Base-by-base conservation (phyloP, 768 basidiomycete species). In the Suillus subluteus region DNA sequence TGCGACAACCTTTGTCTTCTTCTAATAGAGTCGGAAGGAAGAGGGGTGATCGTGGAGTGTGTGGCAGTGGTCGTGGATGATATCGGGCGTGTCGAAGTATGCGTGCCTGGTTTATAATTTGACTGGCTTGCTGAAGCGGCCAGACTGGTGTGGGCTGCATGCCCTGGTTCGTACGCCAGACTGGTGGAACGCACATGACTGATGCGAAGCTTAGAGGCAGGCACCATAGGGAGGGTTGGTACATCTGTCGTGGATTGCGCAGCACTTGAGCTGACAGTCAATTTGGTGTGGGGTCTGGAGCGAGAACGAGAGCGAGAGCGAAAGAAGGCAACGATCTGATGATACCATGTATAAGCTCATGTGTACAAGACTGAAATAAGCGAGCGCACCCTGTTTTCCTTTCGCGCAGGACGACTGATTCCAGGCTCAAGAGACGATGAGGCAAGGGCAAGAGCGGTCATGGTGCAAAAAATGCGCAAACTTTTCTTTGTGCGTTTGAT, bases 1-100 rank as follows among this genome's bases (percentile, higher is more conserved):
- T 72, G 73, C 13, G 58, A 61, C 41, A 58, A 64, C 18, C 66
- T 65, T 26, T 68, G 8, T 56, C 71, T 73, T n/a, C 68, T 70
- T 66, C 71, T 67, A 38, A 69, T n/a, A 26, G 64, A 54, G 78
- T 86, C 76, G 32, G 85, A 85, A 0, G 87, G 86, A 18, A 79
- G 78, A n/a, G 88, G 87, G 7, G 84, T 86, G 64, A 87, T 80
- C 6, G 89, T 90, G 23, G 84, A 82, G 71, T 86, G 85, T 2
- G 89, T 89, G 1, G 86, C 83, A 21, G 86, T 86, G 0, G 89
- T 89, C 0, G 86, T 87, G 26, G 87, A 84, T 3, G 90, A 91
- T 30, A 92, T 78, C 4, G 91, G 91, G 7, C 90, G 85, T 26
- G 86, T 88, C 66, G 81, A 79, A 65, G 78, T 73, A 26, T 88